A percentile compares a stretch with the other conserved stretches of the same genome.
These are phyloP conservation scores for Hypoxylon fragiforme DNA, from an alignment of 495 filamentous ascomycete species.

Conservation along the genomic window DNA sequence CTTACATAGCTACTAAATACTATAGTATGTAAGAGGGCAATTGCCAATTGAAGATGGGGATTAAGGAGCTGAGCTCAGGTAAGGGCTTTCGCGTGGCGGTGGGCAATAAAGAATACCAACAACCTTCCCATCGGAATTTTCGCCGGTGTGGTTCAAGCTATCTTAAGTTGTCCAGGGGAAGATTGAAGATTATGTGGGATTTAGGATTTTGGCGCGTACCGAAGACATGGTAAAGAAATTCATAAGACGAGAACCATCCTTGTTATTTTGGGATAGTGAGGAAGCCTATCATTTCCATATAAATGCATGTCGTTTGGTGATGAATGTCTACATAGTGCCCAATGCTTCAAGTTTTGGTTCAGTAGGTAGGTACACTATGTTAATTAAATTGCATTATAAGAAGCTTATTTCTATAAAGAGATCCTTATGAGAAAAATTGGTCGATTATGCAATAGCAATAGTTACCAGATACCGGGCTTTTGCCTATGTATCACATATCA, in stretches of 20 bases:
- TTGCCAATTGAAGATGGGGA: no score
- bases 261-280: constrained; percentile 4
- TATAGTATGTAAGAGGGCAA: no score
- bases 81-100: no score
- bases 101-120: background rate
- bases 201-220: constrained; percentile 27
- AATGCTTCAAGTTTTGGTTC: no score
- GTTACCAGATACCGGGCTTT: background rate
- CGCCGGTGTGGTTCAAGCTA: background rate
- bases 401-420: background rate
- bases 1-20: no score
- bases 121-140: background rate
- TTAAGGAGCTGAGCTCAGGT: no score
- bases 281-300: constrained; percentile 4
- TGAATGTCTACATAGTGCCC: no score
- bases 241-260: constrained; percentile 23
- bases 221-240: constrained; percentile 31
- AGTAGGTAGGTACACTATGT: no score
- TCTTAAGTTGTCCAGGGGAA: background rate
- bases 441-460: background rate
- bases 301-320: background rate
- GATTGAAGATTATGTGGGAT: background rate
- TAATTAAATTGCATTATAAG: background rate
- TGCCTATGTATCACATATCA: no score
- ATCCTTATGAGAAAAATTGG: background rate